Base-by-base conservation (phyloP, 176 grass and related monocot species). In the Raddia distichophylla region DNA sequence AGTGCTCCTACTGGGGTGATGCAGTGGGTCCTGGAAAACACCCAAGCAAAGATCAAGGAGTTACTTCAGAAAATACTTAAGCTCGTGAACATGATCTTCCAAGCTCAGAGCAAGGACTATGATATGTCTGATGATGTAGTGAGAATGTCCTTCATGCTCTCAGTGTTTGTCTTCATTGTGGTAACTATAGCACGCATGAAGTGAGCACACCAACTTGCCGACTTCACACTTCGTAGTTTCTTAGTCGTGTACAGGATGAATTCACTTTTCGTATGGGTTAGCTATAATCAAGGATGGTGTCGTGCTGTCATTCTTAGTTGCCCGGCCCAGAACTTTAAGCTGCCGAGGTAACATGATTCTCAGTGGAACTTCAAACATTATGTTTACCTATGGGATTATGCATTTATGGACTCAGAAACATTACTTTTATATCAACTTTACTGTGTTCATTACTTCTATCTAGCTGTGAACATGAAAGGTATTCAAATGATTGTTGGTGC, bases 91-190 rank as follows among this genome's bases (percentile, higher is more conserved):
- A 77, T 54, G 12, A 74, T 94, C 34, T 89, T 94, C 77, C 85
- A 80, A 69, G 65, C 50, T 11, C 69, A 56, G 37, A 82, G 61
- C 60, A 17, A 74, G 47, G 60, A 88, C 49, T 80, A 45, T 0
- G 75, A 87, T 74, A 34, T 76, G 7, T 88, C 83, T 34, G 60
- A 89, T 52, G 85, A 90, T 63, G 37, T 78, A 20, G 82, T 94
- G 85, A 91, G 83, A 20, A 86, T 93, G 52, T 94, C 91, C 11
- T 91, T 97, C 74, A 84, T 97, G 91, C 89, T 97, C 33, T 85
- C 89, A 1, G 89, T 97, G 12, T 82, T 94, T 5, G 85, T 97
- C 61, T 97, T 97, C 80, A 84, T 97, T 4, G 86, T 97, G 54
- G 89, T 97, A 32, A 89, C 92, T 15, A 33, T 91, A 56, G 89